phyloP scores from a whole-genome alignment of 768 basidiomycete genomes.

The Pilatotrama ljubarskyi region DNA sequence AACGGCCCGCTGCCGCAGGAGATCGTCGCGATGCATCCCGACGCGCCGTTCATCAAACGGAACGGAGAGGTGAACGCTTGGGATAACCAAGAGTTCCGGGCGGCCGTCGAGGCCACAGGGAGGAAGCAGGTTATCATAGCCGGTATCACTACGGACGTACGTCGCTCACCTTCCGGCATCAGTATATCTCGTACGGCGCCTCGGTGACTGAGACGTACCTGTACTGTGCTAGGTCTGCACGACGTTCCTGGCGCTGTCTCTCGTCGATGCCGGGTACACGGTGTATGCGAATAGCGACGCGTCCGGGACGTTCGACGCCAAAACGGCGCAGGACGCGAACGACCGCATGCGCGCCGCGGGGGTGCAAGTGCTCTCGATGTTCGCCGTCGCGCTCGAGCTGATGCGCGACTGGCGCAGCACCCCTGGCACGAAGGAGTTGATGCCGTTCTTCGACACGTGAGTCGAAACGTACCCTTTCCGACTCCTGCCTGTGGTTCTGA shows the following conservation, averaged over 20 bases:
- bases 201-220: too few species aligned
- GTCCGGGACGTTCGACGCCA: conserved; percentile 42
- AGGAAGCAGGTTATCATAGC: conserved; percentile 51
- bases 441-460: conserved; percentile 48
- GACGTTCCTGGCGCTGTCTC: conserved; percentile 48
- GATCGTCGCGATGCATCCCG: conserved; percentile 45
- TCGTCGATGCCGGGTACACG: conserved; percentile 45
- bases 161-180: conserved; percentile 22
- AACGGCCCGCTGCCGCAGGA: conserved; percentile 50
- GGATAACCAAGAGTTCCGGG: conserved; percentile 50
- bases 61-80: conserved; percentile 53
- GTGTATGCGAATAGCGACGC: conserved; percentile 51
- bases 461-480: too few species aligned
- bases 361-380: conserved; percentile 46
- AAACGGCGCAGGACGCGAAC: conserved; percentile 47
- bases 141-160: conserved; percentile 51
- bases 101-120: conserved; percentile 47
- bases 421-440: conserved; percentile 43
- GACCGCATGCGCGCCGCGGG: conserved; percentile 49
- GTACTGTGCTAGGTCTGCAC: conserved; percentile 39
- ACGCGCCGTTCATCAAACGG: conserved; percentile 46
- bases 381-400: conserved; percentile 45
- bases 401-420: conserved; percentile 54
- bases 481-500: background rate
- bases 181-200: background rate